phyloP scores from a whole-genome alignment of 768 basidiomycete species.

The Suillus weaverae region DNA sequence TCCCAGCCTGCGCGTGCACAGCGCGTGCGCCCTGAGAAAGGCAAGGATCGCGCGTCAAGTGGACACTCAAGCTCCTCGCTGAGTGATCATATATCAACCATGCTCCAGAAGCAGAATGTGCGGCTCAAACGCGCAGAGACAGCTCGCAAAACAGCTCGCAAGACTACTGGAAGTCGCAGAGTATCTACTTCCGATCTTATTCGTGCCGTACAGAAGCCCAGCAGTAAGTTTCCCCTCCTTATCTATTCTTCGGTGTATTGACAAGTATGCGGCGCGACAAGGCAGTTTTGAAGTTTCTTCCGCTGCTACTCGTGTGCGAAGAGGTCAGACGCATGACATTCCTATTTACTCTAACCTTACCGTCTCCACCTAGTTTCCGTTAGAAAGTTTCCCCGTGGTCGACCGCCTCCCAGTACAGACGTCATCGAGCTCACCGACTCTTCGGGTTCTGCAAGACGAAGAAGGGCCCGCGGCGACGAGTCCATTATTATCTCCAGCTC shows the following conservation, averaged over 20 bases:
- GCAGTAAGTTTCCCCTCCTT: constrained; percentile 4
- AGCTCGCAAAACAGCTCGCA: constrained; percentile 7
- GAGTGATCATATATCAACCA: neutral
- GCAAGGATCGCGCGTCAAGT: neutral
- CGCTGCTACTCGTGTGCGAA: constrained; percentile 21
- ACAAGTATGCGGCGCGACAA: neutral
- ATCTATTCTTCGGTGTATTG: constrained; percentile 3
- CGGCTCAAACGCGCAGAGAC: constrained; percentile 15
- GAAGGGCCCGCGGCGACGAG: constrained; percentile 6
- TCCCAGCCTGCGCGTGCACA: neutral
- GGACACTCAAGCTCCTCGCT: neutral
- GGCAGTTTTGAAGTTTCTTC: constrained; percentile 9
- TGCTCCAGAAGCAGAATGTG: constrained; percentile 8
- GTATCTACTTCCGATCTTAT: constrained; percentile 18
- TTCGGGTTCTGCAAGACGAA: constrained; percentile 9
- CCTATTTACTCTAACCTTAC: constrained; percentile 7
- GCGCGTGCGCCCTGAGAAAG: neutral
- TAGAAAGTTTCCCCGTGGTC: constrained; percentile 15
- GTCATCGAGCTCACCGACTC: constrained; percentile 28
- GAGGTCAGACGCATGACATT: constrained; percentile 15
- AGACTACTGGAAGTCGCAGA: constrained; percentile 5
- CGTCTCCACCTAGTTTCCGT: constrained; percentile 8
- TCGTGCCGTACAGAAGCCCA: constrained; percentile 16
- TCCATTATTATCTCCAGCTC: constrained; percentile 27
- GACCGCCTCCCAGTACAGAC: constrained; percentile 8